Percentiles rank a stretch among this genome's conserved stretches.
phyloP scores from a whole-genome alignment of 1,284 basidiomycete species.

The Termitomyces sp. region DNA sequence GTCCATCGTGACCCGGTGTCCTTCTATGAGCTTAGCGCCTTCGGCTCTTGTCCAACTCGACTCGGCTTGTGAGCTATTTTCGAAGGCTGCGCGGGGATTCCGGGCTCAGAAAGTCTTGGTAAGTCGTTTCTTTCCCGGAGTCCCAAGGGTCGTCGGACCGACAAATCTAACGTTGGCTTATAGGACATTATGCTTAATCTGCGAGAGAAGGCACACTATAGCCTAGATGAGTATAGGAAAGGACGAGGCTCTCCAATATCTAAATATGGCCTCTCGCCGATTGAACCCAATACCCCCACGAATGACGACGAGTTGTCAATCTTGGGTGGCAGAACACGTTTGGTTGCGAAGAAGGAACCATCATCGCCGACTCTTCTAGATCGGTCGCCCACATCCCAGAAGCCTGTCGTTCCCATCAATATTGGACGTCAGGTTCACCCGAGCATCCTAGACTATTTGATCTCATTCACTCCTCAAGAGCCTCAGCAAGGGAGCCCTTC shows the following conservation, averaged over 20 bases:
- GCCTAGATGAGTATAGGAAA: constrained; percentile 57
- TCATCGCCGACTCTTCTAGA: constrained; percentile 50
- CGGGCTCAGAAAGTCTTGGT: constrained; percentile 67
- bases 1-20: constrained; percentile 77
- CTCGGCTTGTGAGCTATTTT: constrained; percentile 72
- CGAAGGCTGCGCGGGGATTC: constrained; percentile 65
- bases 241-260: constrained; percentile 46
- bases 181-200: constrained; percentile 46
- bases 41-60: constrained; percentile 73
- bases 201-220: constrained; percentile 60
- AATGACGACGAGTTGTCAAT: constrained; percentile 67
- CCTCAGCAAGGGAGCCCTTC: constrained; percentile 19
- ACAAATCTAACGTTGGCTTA: neutral
- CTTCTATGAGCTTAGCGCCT: constrained; percentile 74
- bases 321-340: constrained; percentile 65
- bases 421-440: constrained; percentile 46
- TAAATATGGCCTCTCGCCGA: constrained; percentile 33
- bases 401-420: constrained; percentile 60
- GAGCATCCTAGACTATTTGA: constrained; percentile 60
- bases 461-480: constrained; percentile 49
- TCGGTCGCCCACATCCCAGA: constrained; percentile 62
- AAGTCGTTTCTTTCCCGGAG: constrained; percentile 17
- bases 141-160: neutral
- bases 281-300: constrained; percentile 43
- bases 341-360: constrained; percentile 61